Conservation (phyloP, 805 yeast species). For the Saccharomycopsis sp. region DNA sequence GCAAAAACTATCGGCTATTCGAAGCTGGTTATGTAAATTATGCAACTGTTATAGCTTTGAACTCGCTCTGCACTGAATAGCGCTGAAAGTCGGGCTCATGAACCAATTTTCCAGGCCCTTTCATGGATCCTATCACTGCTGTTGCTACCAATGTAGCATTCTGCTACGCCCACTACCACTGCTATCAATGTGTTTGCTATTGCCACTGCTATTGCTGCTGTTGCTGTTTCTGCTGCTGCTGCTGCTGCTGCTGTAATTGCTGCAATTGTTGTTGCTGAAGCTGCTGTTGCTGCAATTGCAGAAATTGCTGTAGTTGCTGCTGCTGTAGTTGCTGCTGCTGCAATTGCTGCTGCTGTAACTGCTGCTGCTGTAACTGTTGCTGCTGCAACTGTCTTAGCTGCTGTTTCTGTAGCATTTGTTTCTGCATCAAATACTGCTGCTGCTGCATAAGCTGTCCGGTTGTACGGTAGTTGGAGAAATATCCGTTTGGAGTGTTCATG, state of each 20-base stretch:
- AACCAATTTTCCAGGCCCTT: slow-evolving; percentile 85
- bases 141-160: too few relatives aligned
- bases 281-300: slow-evolving; percentile 12
- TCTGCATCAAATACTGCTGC: slow-evolving; percentile 7
- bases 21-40: too few relatives aligned
- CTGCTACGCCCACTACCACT: too few relatives aligned
- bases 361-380: slow-evolving; percentile 19
- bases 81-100: slow-evolving; percentile 75
- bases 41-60: too few relatives aligned
- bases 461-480: slow-evolving; percentile 43
- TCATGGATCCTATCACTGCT: slow-evolving; percentile 81
- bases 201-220: neutral
- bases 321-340: slow-evolving; percentile 1
- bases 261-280: slow-evolving; percentile 15
- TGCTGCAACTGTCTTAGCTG: slow-evolving; percentile 11
- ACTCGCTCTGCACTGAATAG: too few relatives aligned
- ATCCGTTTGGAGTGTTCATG: slow-evolving; percentile 64
- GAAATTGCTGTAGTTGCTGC: slow-evolving; percentile 14
- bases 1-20: too few relatives aligned
- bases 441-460: slow-evolving; percentile 25
- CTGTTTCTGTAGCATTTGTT: slow-evolving; percentile 6
- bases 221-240: slow-evolving; percentile 12
- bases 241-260: slow-evolving; percentile 28
- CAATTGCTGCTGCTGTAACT: slow-evolving; percentile 14
- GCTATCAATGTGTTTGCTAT: slow-evolving; percentile 28